Percentiles rank a stretch among this genome's conserved stretches.
Evolutionary conservation across 495 filamentous ascomycete species (phyloP).

Genomic region (Ascobolus immersus): DNA sequence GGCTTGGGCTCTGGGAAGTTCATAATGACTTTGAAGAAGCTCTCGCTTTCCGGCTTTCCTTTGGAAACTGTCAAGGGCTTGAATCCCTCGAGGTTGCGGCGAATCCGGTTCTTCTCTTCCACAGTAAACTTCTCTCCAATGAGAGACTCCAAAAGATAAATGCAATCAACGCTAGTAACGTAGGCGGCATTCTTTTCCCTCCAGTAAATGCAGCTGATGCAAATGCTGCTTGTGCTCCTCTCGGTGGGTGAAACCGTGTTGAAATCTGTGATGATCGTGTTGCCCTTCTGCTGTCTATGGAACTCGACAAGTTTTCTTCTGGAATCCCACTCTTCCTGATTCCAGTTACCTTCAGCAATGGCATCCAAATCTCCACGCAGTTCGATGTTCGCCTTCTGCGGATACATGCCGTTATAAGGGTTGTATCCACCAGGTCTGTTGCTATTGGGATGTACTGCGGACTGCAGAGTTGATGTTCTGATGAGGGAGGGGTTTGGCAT

Average conservation of each 20-base stretch:
- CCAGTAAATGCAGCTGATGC: constrained; percentile 85
- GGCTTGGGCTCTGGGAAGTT: constrained; percentile 86
- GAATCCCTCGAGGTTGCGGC: constrained; percentile 82
- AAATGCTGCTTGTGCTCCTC: constrained; percentile 46
- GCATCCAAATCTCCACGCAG: constrained; percentile 57
- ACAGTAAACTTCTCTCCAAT: constrained; percentile 64
- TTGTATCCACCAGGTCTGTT: constrained; percentile 34
- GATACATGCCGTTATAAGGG: constrained; percentile 57
- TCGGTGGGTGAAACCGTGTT: constrained; percentile 43
- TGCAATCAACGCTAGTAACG: constrained; percentile 91
- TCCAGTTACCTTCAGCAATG: constrained; percentile 56
- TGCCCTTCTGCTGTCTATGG: constrained; percentile 48
- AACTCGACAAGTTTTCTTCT: constrained; percentile 71
- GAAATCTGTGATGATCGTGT: constrained; percentile 47
- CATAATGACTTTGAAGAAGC: constrained; percentile 98
- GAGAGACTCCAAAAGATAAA: constrained; percentile 68
- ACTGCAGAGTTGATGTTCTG: constrained; percentile 55
- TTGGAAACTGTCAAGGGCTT: constrained; percentile 77
- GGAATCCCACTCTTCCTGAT: constrained; percentile 44
- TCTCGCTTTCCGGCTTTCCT: constrained; percentile 66
- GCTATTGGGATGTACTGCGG: constrained; percentile 23
- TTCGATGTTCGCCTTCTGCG: constrained; percentile 68
- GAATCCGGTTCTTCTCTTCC: constrained; percentile 93
- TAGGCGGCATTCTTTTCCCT: constrained; percentile 67
- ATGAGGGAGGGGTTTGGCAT: constrained; percentile 48